phyloP scores from a whole-genome alignment of 352 stramenopile genomes.

The Phytopythium kandeliae region DNA sequence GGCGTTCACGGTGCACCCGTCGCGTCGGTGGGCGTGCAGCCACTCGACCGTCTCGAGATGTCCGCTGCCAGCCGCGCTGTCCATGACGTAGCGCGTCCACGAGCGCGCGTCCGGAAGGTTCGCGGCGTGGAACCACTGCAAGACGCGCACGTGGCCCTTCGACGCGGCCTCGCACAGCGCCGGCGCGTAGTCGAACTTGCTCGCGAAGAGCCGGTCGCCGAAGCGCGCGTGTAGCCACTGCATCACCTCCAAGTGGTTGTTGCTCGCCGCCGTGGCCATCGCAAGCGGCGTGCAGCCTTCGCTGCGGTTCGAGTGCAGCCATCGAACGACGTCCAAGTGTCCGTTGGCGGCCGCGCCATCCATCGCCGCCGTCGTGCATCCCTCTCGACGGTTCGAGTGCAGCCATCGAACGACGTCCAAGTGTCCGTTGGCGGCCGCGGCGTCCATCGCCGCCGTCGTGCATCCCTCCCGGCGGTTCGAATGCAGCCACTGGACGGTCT shows the following conservation, averaged over 20 bases:
- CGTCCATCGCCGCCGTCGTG: slow-evolving; percentile 13
- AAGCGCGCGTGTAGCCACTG: slow-evolving; percentile 13
- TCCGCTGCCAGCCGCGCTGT: slow-evolving; percentile 12
- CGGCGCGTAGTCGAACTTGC: slow-evolving; percentile 2
- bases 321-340: slow-evolving; percentile 13
- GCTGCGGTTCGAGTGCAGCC: slow-evolving; percentile 14
- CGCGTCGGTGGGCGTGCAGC: slow-evolving; percentile 7
- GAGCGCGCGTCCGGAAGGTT: slow-evolving; percentile 4
- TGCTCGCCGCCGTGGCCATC: slow-evolving; percentile 9
- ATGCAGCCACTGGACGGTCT: slow-evolving; percentile 17
- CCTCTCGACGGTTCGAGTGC: slow-evolving; percentile 8
- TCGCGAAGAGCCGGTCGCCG: neutral
- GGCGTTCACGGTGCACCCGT: slow-evolving; percentile 8
- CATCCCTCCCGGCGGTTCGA: slow-evolving; percentile 12
- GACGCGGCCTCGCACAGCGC: slow-evolving; percentile 22
- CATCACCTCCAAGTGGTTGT: slow-evolving; percentile 10
- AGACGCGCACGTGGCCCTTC: slow-evolving; percentile 17
- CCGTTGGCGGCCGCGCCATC: slow-evolving; percentile 16
- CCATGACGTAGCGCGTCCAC: slow-evolving; percentile 10
- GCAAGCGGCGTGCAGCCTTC: slow-evolving; percentile 15
- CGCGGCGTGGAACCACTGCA: slow-evolving; percentile 19
- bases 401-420: slow-evolving; percentile 16
- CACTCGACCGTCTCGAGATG: slow-evolving; percentile 11
- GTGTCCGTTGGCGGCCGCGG: slow-evolving; percentile 12
- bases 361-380: slow-evolving; percentile 15